phyloP scores from a whole-genome alignment of 345 rosid species.

The Gossypioides kirkii region DNA sequence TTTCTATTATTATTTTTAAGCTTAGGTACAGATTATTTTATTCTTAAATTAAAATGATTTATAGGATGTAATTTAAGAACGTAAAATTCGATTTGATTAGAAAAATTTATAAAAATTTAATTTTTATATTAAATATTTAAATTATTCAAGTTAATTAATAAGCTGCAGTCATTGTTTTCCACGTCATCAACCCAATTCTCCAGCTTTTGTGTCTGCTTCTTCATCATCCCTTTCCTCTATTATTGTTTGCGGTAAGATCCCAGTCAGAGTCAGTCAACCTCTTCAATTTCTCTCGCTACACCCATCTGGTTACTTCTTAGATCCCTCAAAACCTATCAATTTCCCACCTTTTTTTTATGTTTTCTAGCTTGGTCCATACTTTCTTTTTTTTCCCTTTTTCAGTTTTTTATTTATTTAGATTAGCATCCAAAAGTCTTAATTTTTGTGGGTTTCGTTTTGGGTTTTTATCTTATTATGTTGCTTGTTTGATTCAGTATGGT shows the following conservation, averaged over 20 bases:
- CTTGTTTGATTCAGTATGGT: not conserved
- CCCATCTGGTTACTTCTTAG: not conserved
- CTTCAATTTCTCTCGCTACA: constrained; percentile 2
- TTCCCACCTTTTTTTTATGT: not conserved
- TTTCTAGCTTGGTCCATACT: not conserved
- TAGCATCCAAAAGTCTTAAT: not conserved
- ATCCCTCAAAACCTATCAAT: not conserved
- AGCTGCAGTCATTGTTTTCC: not conserved
- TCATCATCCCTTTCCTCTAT: not conserved
- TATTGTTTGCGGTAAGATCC: not conserved
- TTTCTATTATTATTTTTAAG: no score
- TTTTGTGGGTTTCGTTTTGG: not conserved
- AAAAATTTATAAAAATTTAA: no score
- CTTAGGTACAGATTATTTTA: no score
- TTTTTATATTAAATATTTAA: no score
- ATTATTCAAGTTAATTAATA: no score
- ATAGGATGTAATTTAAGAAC: no score
- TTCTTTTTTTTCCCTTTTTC: not conserved
- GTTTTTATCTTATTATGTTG: not conserved
- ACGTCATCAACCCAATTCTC: constrained; percentile 6
- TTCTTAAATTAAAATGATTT: no score
- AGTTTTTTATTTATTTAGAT: not conserved
- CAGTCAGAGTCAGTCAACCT: not conserved
- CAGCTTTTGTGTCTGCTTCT: not conserved
- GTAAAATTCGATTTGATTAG: no score